Percentiles rank a stretch among this genome's conserved stretches.
Conservation (phyloP, 2,329 filamentous ascomycete genomes). For the Amesomyces nigricolor region DNA sequence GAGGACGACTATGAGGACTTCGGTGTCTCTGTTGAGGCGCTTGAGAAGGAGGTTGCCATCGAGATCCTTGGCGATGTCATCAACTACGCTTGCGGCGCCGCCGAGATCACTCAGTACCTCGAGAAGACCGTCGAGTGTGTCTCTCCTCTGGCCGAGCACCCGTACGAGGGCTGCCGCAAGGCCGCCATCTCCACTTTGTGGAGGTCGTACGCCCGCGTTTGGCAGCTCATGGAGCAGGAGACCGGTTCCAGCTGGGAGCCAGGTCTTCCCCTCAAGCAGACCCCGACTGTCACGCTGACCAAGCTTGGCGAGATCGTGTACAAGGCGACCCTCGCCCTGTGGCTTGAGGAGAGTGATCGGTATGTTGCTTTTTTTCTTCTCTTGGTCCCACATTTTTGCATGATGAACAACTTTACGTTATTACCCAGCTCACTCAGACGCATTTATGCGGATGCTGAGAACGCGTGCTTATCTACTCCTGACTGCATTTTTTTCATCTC, state of each 20-base stretch:
- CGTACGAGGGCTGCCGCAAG: constrained; percentile 90
- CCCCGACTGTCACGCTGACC: constrained; percentile 71
- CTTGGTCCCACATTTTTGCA: constrained; percentile 28
- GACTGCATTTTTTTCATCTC: constrained; percentile 25
- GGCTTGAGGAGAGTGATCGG: constrained; percentile 89
- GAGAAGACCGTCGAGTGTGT: constrained; percentile 82
- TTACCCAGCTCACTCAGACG: constrained; percentile 99
- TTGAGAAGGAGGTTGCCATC: constrained; percentile 96
- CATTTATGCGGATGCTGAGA: constrained; percentile 82
- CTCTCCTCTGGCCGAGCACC: constrained; percentile 76
- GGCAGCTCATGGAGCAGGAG: constrained; percentile 76
- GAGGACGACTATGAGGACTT: constrained; percentile 74
- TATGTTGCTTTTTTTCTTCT: constrained; percentile 49
- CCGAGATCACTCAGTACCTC: constrained; percentile 70
- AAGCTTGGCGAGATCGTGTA: constrained; percentile 84
- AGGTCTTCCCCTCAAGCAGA: constrained; percentile 74
- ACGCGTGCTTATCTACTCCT: constrained; percentile 60
- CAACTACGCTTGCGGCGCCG: constrained; percentile 73
- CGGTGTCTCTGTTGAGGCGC: constrained; percentile 81
- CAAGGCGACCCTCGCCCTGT: constrained; percentile 75
- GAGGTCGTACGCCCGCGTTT: constrained; percentile 88
- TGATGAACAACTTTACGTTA: constrained; percentile 89
- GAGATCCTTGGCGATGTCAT: constrained; percentile 93
- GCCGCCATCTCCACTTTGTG: constrained; percentile 86
- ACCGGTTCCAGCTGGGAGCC: constrained; percentile 79